Evolutionary conservation across 345 rosid genomes (phyloP).

Genomic region (Corymbia maculata): DNA sequence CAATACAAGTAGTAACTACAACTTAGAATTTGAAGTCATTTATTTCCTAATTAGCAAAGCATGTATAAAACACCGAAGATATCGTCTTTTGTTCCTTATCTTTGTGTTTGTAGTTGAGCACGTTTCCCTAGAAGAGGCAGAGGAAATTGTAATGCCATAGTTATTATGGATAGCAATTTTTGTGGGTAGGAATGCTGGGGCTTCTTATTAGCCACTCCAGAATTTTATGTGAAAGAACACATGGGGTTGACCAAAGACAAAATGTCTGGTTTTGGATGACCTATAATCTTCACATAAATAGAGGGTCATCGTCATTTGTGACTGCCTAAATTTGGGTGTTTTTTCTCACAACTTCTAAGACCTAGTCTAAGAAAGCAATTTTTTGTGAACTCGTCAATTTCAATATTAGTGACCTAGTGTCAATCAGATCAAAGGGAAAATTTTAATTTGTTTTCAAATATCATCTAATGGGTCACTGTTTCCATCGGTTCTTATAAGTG

Average conservation of each 20-base stretch:
- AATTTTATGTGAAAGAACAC: too few relatives aligned
- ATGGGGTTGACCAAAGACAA: background rate
- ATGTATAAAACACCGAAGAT: background rate
- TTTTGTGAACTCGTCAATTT: background rate
- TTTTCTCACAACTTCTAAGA: background rate
- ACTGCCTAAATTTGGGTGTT: background rate
- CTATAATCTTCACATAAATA: background rate
- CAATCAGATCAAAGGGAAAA: background rate
- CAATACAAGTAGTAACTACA: background rate
- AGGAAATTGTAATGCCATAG: background rate
- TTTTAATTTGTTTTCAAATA: background rate
- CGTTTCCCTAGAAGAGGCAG: background rate
- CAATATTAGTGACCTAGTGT: background rate
- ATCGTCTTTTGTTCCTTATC: rapidly evolving
- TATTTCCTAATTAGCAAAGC: background rate
- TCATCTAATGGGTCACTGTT: background rate
- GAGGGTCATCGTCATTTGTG: background rate
- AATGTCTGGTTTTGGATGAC: background rate
- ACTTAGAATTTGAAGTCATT: background rate
- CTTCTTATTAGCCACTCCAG: background rate
- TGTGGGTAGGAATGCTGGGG: background rate
- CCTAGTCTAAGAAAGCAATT: background rate
- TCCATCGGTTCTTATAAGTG: background rate
- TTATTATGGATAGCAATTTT: background rate
- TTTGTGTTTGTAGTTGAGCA: background rate